Percentiles rank a stretch among this genome's conserved stretches.
These are phyloP conservation scores for Colletotrichum camelliae DNA, from an alignment of 2,329 filamentous ascomycete genomes.

Conservation along the genomic window DNA sequence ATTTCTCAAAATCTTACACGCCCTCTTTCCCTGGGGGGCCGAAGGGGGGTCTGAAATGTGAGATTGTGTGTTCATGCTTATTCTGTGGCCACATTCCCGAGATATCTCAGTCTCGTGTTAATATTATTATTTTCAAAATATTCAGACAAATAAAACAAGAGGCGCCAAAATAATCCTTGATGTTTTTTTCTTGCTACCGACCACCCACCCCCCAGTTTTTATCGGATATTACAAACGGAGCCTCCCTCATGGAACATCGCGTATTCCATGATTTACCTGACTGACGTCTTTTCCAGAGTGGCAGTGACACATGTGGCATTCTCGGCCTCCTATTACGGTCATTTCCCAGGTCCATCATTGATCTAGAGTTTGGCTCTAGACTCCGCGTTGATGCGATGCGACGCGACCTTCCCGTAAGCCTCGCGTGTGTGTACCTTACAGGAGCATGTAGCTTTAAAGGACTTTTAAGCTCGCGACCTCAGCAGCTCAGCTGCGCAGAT, in stretches of 20 bases:
- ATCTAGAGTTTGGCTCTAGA: not conserved
- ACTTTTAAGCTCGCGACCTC: not conserved
- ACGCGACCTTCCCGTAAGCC: not conserved
- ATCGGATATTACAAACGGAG: not conserved
- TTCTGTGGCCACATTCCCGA: constrained; percentile 2
- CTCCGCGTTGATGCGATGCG: not conserved
- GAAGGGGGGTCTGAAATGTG: not conserved
- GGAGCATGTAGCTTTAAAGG: not conserved
- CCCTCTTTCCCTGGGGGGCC: not conserved
- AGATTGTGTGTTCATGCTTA: constrained; percentile 21
- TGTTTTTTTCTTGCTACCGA: not conserved
- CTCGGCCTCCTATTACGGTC: not conserved
- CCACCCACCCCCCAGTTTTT: not conserved
- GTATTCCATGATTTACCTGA: not conserved
- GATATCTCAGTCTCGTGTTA: not conserved
- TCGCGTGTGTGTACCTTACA: not conserved
- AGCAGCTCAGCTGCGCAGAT: constrained; percentile 1
- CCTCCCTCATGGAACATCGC: not conserved
- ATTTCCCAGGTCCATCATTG: not conserved
- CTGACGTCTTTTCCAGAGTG: not conserved
- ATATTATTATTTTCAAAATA: not conserved
- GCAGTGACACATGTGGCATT: not conserved
- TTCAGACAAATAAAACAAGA: not conserved
- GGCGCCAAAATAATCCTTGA: not conserved
- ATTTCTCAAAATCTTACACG: not conserved